Evolutionary conservation across 2,329 filamentous ascomycete species (phyloP).

Genomic region (Dactylonectria macrodidyma): DNA sequence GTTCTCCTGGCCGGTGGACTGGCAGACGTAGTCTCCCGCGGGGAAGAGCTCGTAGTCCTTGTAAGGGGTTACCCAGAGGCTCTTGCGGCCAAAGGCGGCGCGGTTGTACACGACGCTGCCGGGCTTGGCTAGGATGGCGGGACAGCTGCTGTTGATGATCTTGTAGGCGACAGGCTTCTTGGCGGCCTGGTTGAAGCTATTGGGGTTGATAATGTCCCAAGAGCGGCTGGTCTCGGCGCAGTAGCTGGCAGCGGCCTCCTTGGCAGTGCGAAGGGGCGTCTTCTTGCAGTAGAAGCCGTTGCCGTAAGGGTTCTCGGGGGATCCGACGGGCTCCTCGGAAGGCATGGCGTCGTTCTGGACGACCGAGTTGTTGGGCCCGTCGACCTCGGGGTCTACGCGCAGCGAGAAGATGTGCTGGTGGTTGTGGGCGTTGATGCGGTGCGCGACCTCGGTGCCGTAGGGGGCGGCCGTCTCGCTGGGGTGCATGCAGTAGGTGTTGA

Average conservation of each 20-base stretch:
- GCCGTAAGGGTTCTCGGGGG: conserved; percentile 86
- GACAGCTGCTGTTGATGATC: conserved; percentile 88
- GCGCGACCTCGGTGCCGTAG: conserved; percentile 76
- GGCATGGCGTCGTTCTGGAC: conserved; percentile 83
- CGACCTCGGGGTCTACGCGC: conserved; percentile 76
- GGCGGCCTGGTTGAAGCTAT: conserved; percentile 85
- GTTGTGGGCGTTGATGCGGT: conserved; percentile 75
- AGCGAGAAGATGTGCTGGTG: conserved; percentile 81
- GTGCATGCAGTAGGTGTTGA: conserved; percentile 60
- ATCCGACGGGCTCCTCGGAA: conserved; percentile 82
- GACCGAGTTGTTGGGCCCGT: conserved; percentile 74
- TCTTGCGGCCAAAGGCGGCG: conserved; percentile 81
- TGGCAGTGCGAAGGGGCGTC: conserved; percentile 81
- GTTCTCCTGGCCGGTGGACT: conserved; percentile 81
- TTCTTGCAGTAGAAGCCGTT: conserved; percentile 92
- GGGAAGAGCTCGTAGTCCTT: conserved; percentile 87
- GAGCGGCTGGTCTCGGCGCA: conserved; percentile 83
- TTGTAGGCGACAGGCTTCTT: conserved; percentile 91
- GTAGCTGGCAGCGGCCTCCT: conserved; percentile 82
- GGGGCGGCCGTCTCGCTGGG: conserved; percentile 59
- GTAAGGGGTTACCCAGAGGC: conserved; percentile 64
- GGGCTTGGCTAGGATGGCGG: conserved; percentile 84
- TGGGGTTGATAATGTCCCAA: conserved; percentile 92
- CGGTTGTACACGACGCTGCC: conserved; percentile 89
- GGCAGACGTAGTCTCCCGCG: conserved; percentile 88